These are phyloP conservation scores for Artomyces pyxidatus DNA, from an alignment of 768 basidiomycete genomes.

Conservation along the genomic window DNA sequence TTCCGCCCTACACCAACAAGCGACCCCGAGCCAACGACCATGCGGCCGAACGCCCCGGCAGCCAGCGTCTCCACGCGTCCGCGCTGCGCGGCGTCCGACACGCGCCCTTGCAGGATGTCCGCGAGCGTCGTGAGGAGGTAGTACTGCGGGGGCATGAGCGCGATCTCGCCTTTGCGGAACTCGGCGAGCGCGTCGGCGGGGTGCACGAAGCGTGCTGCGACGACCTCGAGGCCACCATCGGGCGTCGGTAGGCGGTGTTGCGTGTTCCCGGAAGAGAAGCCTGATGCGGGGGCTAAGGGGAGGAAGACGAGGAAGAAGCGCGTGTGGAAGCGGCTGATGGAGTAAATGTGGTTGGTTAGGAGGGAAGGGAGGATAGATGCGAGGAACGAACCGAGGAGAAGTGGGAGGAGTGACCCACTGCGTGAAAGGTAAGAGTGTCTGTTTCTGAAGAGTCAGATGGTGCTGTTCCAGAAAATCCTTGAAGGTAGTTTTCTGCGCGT, in stretches of 20 bases:
- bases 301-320: slow-evolving; percentile 66
- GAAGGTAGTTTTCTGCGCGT: slow-evolving; percentile 43
- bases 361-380: not conserved
- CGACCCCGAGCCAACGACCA: slow-evolving; percentile 49
- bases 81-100: slow-evolving; percentile 38
- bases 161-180: slow-evolving; percentile 41
- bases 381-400: slow-evolving; percentile 36
- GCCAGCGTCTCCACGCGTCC: slow-evolving; percentile 40
- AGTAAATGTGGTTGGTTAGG: slow-evolving; percentile 6
- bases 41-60: slow-evolving; percentile 46
- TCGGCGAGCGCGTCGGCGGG: slow-evolving; percentile 45
- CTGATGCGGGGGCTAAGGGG: slow-evolving; percentile 31
- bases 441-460: slow-evolving; percentile 34
- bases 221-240: slow-evolving; percentile 65
- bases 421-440: slow-evolving; percentile 57
- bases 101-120: slow-evolving; percentile 36
- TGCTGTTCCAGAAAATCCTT: slow-evolving; percentile 42
- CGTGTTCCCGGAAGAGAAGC: slow-evolving; percentile 45
- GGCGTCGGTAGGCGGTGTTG: slow-evolving; percentile 56
- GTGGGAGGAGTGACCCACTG: slow-evolving; percentile 66
- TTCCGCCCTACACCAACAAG: slow-evolving; percentile 36
- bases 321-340: slow-evolving; percentile 56
- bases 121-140: slow-evolving; percentile 60
- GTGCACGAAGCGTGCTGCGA: slow-evolving; percentile 58
- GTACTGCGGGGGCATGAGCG: slow-evolving; percentile 68